Evolutionary conservation across 2,329 filamentous ascomycete genomes (phyloP).

Genomic region (Fusarium odoratissimum): DNA sequence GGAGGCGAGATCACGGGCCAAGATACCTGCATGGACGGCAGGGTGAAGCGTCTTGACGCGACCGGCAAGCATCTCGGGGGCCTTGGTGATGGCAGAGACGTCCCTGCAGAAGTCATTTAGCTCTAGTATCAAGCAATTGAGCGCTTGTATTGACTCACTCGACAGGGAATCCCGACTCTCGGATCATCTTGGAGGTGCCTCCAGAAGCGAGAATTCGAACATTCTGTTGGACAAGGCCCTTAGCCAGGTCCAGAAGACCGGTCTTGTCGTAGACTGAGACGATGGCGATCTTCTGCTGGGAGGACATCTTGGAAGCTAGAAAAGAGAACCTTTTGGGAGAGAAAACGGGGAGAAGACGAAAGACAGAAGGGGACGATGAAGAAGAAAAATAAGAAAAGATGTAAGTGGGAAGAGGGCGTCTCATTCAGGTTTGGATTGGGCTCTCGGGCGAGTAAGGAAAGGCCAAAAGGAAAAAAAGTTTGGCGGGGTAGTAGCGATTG

Average conservation of each 20-base stretch:
- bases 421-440: conserved; percentile 30
- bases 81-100: conserved; percentile 95
- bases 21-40: conserved; percentile 89
- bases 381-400: conserved; percentile 13
- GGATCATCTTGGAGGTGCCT: conserved; percentile 94
- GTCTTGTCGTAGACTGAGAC: conserved; percentile 99
- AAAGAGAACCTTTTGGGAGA: conserved; percentile 16
- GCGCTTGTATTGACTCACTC: conserved; percentile 71
- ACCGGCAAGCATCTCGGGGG: conserved; percentile 95
- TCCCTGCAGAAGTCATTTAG: conserved; percentile 68
- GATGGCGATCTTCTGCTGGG: conserved; percentile 77
- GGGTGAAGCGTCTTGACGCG: conserved; percentile 92
- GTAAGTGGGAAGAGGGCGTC: conserved; percentile 29
- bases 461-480: conserved; percentile 44
- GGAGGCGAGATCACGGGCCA: conserved; percentile 91
- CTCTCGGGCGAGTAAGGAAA: conserved; percentile 31
- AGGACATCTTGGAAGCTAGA: conserved; percentile 50
- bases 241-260: conserved; percentile 89
- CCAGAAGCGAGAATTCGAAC: conserved; percentile 94
- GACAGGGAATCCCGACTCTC: conserved; percentile 94
- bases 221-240: conserved; percentile 88
- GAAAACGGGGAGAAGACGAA: not conserved
- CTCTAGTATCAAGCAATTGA: not conserved
- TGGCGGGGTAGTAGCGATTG: conserved; percentile 46
- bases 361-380: conserved; percentile 8